Percentiles rank a stretch among this genome's conserved stretches.
phyloP scores from a whole-genome alignment of 1,284 basidiomycete genomes.

The Irpex rosettiformis region DNA sequence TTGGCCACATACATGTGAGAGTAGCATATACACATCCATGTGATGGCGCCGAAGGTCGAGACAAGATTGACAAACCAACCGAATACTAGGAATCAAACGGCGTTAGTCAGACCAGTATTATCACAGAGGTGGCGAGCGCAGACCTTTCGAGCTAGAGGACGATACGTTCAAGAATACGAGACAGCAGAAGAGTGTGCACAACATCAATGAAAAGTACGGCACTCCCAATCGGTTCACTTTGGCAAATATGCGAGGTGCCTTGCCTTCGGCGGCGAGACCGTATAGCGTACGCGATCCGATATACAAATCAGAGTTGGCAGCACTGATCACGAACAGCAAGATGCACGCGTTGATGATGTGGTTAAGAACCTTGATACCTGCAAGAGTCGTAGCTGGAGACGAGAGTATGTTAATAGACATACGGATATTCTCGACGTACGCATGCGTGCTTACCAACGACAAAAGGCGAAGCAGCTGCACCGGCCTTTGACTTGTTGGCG shows the following conservation, averaged over 20 bases:
- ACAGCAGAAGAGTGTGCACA: constrained; percentile 55
- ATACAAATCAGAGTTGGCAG: constrained; percentile 68
- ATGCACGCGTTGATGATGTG: constrained; percentile 75
- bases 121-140: constrained; percentile 6
- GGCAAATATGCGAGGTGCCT: constrained; percentile 62
- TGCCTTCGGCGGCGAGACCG: constrained; percentile 63
- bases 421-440: constrained; percentile 30
- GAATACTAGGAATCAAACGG: constrained; percentile 42
- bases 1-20: constrained; percentile 56
- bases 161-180: constrained; percentile 63
- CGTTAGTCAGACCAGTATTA: constrained; percentile 13
- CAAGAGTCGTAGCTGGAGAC: constrained; percentile 42
- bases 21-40: constrained; percentile 71
- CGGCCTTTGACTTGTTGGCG: constrained; percentile 55
- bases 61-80: constrained; percentile 71
- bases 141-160: constrained; percentile 50
- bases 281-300: constrained; percentile 64
- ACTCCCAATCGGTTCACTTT: constrained; percentile 40
- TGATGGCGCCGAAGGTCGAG: constrained; percentile 57
- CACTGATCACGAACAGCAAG: constrained; percentile 70
- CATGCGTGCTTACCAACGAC: constrained; percentile 55
- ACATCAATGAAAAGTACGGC: constrained; percentile 36
- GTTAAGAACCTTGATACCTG: constrained; percentile 58
- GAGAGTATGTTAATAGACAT: constrained; percentile 33
- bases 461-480: constrained; percentile 75